Evolutionary conservation across 2,329 filamentous ascomycete genomes (phyloP).

Genomic region (Verticillium alfalfae): DNA sequence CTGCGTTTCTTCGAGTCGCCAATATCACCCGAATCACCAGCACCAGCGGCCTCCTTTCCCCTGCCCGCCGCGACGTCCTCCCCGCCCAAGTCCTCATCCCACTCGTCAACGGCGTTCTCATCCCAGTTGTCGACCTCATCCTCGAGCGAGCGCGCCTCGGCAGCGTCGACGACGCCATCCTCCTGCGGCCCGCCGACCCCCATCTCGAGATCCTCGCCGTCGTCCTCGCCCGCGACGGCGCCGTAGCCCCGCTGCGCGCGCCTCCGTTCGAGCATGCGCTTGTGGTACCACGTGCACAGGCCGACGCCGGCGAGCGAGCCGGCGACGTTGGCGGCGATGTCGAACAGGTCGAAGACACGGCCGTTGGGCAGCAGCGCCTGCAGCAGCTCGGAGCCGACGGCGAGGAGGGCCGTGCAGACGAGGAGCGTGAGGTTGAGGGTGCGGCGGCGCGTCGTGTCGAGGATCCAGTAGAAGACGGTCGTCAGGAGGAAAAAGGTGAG

Average conservation of each 20-base stretch:
- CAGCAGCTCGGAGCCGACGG: constrained; percentile 69
- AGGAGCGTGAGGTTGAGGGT: constrained; percentile 77
- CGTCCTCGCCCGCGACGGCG: constrained; percentile 59
- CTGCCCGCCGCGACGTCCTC: constrained; percentile 16
- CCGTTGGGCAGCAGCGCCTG: constrained; percentile 71
- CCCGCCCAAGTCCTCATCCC: constrained; percentile 45
- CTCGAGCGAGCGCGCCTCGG: constrained; percentile 47
- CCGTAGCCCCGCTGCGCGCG: constrained; percentile 68
- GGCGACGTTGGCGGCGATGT: constrained; percentile 81
- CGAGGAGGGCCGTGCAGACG: constrained; percentile 67
- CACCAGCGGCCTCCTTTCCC: constrained; percentile 10
- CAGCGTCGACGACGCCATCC: constrained; percentile 49
- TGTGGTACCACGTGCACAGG: constrained; percentile 87
- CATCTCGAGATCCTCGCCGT: constrained; percentile 62
- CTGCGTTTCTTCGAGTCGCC: constrained; percentile 18
- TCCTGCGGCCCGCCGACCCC: constrained; percentile 58
- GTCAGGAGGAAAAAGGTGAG: constrained; percentile 88
- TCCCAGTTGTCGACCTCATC: constrained; percentile 92
- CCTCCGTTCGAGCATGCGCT: constrained; percentile 87
- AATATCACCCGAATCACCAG: constrained; percentile 16
- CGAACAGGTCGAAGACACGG: constrained; percentile 68
- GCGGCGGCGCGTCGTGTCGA: constrained; percentile 84
- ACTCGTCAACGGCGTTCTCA: constrained; percentile 64
- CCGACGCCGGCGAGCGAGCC: constrained; percentile 69
- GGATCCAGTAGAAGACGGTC: constrained; percentile 88